These are phyloP conservation scores for Gleditsia sinensis DNA, from an alignment of 306 rosid species.

Conservation along the genomic window DNA sequence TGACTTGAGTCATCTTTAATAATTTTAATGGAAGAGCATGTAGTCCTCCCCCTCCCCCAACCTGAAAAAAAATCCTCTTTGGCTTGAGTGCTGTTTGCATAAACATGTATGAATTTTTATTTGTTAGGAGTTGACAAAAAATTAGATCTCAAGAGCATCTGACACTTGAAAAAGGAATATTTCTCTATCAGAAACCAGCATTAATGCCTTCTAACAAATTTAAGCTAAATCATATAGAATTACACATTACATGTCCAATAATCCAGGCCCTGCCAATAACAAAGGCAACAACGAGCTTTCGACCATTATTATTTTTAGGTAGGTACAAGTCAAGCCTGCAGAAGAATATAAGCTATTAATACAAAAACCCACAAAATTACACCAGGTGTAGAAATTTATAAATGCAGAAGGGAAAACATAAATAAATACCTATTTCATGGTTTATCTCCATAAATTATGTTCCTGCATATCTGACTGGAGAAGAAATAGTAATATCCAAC, in stretches of 20 bases:
- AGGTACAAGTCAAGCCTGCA: slow-evolving; percentile 86
- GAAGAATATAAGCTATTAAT: slow-evolving; percentile 34
- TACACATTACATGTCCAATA: slow-evolving; percentile 69
- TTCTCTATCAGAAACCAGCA: neutral
- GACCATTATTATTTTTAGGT: slow-evolving; percentile 61
- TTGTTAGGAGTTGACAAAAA: neutral
- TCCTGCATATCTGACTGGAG: slow-evolving; percentile 73
- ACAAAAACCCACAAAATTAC: slow-evolving; percentile 27
- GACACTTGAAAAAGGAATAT: slow-evolving; percentile 10
- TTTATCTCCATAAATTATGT: slow-evolving; percentile 85
- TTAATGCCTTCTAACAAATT: slow-evolving; percentile 5
- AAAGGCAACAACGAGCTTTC: slow-evolving; percentile 89
- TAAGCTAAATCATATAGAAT: neutral
- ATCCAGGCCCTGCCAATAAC: slow-evolving; percentile 98
- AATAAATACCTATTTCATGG: slow-evolving; percentile 78
- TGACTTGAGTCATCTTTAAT: neutral
- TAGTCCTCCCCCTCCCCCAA: neutral
- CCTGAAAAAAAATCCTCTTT: neutral
- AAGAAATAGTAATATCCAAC: slow-evolving; percentile 84
- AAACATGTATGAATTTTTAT: slow-evolving; percentile 8
- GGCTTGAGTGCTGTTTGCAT: neutral
- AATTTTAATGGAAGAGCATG: neutral
- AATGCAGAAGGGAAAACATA: neutral
- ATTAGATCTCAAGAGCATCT: slow-evolving; percentile 23
- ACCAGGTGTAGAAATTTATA: neutral